These are phyloP conservation scores for Pterulicium gracile DNA, from an alignment of 1,284 basidiomycete species.

Conservation along the genomic window DNA sequence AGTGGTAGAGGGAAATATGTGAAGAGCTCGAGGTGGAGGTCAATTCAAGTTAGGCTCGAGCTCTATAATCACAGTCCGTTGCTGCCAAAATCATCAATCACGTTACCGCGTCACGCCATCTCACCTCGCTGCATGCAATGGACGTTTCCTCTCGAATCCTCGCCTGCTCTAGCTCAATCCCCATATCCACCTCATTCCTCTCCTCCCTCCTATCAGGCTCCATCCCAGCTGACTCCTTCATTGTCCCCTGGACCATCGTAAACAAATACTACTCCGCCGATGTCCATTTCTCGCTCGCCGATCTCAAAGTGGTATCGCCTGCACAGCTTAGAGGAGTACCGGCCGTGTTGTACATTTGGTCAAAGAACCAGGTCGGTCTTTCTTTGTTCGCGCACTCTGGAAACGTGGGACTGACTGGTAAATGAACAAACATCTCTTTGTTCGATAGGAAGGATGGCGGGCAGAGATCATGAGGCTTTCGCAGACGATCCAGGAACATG, in stretches of 20 bases:
- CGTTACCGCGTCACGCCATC: constrained; percentile 14
- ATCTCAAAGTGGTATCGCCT: constrained; percentile 28
- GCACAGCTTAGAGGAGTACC: constrained; percentile 36
- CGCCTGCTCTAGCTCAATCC: not conserved
- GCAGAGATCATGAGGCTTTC: constrained; percentile 42
- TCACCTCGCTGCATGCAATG: constrained; percentile 6
- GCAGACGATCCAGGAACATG: constrained; percentile 25
- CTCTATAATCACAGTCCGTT: too few relatives aligned
- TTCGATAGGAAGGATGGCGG: constrained; percentile 26
- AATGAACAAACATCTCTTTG: constrained; percentile 12
- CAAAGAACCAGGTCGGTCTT: constrained; percentile 45
- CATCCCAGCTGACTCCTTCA: constrained; percentile 11
- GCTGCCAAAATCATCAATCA: constrained; percentile 1
- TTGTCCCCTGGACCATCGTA: constrained; percentile 63
- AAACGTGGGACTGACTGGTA: too few relatives aligned
- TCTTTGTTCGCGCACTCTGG: too few relatives aligned
- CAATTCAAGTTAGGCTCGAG: too few relatives aligned
- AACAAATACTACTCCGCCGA: constrained; percentile 82
- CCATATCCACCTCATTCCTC: not conserved
- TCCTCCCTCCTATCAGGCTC: constrained; percentile 7
- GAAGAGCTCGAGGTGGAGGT: too few relatives aligned
- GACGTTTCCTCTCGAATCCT: not conserved
- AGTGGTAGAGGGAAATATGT: too few relatives aligned
- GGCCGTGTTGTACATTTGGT: constrained; percentile 65
- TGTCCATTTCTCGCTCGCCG: constrained; percentile 54